Conservation (phyloP, 306 rosid species). For the Trichosanthes truncata region DNA sequence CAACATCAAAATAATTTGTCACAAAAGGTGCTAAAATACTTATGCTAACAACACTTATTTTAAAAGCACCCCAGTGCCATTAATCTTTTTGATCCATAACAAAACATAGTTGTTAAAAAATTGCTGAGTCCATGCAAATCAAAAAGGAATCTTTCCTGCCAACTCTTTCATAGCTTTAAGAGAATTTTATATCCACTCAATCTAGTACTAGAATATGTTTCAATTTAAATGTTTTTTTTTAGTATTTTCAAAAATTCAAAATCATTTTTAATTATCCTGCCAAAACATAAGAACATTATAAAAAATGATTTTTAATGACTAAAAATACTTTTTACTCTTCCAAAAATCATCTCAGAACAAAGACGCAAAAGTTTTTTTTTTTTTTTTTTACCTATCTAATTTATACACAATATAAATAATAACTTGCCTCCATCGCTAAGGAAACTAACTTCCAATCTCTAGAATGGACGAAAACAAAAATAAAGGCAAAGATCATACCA, state of each 20-base stretch:
- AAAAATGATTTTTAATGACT: not conserved
- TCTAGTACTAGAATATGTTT: not conserved
- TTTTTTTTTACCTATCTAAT: too few species aligned
- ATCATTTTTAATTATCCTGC: not conserved
- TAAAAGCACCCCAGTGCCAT: not conserved
- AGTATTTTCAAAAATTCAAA: not conserved
- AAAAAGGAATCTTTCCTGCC: not conserved
- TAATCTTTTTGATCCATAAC: too few species aligned
- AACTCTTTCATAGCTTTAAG: too few species aligned
- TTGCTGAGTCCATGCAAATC: not conserved
- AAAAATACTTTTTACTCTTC: not conserved
- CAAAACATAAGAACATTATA: not conserved
- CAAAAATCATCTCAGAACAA: not conserved
- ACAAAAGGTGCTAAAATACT: too few species aligned
- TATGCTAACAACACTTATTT: not conserved
- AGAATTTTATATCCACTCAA: not conserved
- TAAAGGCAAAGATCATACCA: not conserved
- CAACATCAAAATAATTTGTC: not conserved
- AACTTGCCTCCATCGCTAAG: not conserved
- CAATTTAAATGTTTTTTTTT: not conserved
- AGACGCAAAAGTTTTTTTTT: too few species aligned
- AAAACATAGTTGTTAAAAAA: not conserved
- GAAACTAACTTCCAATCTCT: not conserved
- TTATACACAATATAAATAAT: not conserved
- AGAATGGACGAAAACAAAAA: not conserved